Base-by-base conservation (phyloP, 2,329 filamentous ascomycete species). In the Cryphonectria naterciae region DNA sequence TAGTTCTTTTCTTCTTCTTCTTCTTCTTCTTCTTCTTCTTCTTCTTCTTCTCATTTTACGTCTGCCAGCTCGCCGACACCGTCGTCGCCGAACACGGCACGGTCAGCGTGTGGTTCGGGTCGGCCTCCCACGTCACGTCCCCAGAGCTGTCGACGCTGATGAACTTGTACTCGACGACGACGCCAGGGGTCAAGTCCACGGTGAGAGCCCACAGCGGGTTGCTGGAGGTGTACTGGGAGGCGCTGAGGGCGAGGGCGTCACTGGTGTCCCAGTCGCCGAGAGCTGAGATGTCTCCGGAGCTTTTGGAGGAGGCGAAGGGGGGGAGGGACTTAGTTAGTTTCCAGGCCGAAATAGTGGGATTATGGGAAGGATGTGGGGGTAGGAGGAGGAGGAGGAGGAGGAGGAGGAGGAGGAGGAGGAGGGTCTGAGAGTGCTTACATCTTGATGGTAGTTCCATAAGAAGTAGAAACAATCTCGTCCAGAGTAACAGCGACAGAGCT, bases 131-230 rank as follows among this genome's bases (percentile, higher is more conserved):
- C 0, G 80, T 82, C 10, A 87, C 79, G 1, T 76, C 78, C 1
- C 86, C 85, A 71, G 82, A 81, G 19, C 76, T 78, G 63, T 80
- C 80, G 54, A 87, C 82, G 74, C 83, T 83, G 72, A 90, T 82
- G 75, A 85, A 90, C 76, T 89, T 89, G 75, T 88, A 89, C 76
- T 84, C 74, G 49, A 89, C 79, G 1, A 76, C 79, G 0, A 79
- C 81, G 0, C 85, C 86, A 0, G 86, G 81, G 0, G 83, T 76
- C 6, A 90, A 74, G 32, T 77, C 80, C 22, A 89, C 76, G 0
- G 82, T 84, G 0, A 75, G 81, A 32, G 76, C 81, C 88, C 88
- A 90, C 4, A 88, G 72, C 4, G 82, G 85, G 74, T 87, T 84
- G 37, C 77, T 77, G 41, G 75, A 74, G 2, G 85, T 87, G 75